Base-by-base conservation (phyloP, 2,329 filamentous ascomycete genomes). In the Paraphaeosphaeria minitans region DNA sequence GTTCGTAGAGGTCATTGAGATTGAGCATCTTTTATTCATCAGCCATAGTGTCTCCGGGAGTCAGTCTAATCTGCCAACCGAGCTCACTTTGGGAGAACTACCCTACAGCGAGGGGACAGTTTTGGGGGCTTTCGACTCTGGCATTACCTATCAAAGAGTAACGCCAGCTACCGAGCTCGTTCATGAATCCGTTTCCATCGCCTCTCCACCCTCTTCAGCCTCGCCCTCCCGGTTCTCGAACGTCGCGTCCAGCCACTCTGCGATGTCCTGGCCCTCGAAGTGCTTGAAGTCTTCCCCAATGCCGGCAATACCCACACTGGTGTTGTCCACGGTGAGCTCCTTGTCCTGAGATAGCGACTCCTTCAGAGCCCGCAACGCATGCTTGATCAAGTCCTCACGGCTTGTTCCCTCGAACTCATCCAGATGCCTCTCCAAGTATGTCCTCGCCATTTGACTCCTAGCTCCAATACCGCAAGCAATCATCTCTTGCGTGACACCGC, bases 401-500 rank as follows among this genome's bases (percentile, higher is more conserved):
- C 84, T 87, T 75, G 88, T 89, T 65, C 85, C 84, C 71, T 87
- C 85, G 77, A 99, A 98, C 67, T 87, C 82, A 63, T 96, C 93
- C 61, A 97, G 80, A 80, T 97, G 91, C 74, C 92, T 86, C 85
- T 99, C 95, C 56, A 99, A 83, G 79, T 99, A 99, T 63, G 95
- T 99, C 74, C 95, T 85, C 24, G 95, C 95, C 92, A 98, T 98
- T 83, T 99, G 95, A 78, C 90, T 95, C 70, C 95, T 86, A 49
- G 95, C 95, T 54, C 95, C 95, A 77, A 99, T 99, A 59, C 93
- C 94, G 75, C 94, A 97, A 24, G 95, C 95, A 51, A 91, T 78
- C 92, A 98, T 98, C 85, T 99, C 95, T 76, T 97, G 91, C 70
- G 93, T 97, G 85, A 98, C 90, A 49, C 95, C 95, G 55, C 87